Evolutionary conservation across 495 filamentous ascomycete genomes (phyloP).

Genomic region (Pseudoneurospora amorphoporcata): DNA sequence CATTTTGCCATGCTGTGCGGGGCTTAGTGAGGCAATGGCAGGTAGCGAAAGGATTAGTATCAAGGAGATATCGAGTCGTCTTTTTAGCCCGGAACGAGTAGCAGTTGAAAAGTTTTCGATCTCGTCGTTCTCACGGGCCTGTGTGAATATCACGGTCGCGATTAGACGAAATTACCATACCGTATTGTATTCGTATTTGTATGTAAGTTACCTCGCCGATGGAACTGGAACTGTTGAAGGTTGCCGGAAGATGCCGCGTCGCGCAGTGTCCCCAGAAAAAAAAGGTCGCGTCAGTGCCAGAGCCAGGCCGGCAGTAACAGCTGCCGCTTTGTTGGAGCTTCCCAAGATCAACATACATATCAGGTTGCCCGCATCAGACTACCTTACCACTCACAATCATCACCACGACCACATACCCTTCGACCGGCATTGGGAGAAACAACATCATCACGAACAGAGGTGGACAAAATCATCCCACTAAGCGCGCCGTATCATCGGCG

Average conservation of each 20-base stretch:
- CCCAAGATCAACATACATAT: constrained; percentile 2
- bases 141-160: background rate
- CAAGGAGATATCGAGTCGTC: background rate
- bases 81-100: background rate
- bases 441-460: background rate
- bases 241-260: constrained; percentile 6
- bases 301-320: background rate
- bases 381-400: background rate
- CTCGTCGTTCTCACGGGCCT: background rate
- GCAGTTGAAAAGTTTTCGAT: background rate
- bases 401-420: background rate
- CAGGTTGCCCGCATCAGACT: background rate
- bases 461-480: background rate
- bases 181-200: background rate
- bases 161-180: background rate
- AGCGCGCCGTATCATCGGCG: background rate
- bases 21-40: background rate
- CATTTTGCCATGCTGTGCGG: background rate
- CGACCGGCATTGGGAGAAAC: background rate
- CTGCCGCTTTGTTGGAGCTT: background rate
- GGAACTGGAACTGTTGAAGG: background rate
- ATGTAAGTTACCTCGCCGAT: background rate
- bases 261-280: constrained; percentile 6
- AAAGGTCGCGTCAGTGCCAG: constrained; percentile 8
- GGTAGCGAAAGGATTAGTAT: background rate